Evolutionary conservation across 1,139 yeast species (phyloP).

Genomic region (Suzukiozyma palmioleophila): DNA sequence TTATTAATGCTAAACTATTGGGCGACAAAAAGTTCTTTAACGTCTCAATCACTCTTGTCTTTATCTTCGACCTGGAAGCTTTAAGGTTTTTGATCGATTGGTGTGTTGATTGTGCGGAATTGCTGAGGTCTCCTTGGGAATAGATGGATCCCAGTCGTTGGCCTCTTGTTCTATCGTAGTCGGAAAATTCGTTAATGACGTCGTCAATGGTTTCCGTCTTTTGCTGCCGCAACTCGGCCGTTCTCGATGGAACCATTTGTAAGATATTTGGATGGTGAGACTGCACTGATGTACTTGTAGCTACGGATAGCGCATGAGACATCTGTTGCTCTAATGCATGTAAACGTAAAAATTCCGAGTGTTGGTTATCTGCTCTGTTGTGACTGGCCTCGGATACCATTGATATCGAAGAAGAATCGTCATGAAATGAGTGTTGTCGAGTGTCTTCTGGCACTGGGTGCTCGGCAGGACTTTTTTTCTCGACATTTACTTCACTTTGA

Average conservation of each 20-base stretch:
- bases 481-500: conserved; percentile 5
- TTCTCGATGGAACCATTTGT: conserved; percentile 20
- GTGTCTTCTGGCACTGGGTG: background rate
- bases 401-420: conserved; percentile 1
- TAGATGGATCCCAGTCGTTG: conserved; percentile 6
- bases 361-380: conserved; percentile 10
- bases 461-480: background rate
- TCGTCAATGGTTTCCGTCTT: conserved; percentile 53
- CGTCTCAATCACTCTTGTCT: background rate
- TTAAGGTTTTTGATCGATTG: too few relatives aligned
- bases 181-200: conserved; percentile 59
- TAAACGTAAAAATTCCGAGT: conserved; percentile 17
- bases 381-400: background rate
- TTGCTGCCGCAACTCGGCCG: conserved; percentile 35
- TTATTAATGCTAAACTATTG: conserved; percentile 59
- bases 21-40: conserved; percentile 65
- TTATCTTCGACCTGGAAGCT: background rate
- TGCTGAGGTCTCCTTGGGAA: too few relatives aligned
- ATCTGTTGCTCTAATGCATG: background rate
- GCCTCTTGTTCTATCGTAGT: conserved; percentile 33
- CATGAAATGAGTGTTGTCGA: background rate
- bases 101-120: too few relatives aligned
- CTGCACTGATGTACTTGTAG: background rate
- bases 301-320: conserved; percentile 10
- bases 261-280: conserved; percentile 6